A percentile compares a stretch with the other conserved stretches of the same genome.
Evolutionary conservation across 371 early-diverging fungal genomes (phyloP).

Genomic region (Sporodiniella umbellata): DNA sequence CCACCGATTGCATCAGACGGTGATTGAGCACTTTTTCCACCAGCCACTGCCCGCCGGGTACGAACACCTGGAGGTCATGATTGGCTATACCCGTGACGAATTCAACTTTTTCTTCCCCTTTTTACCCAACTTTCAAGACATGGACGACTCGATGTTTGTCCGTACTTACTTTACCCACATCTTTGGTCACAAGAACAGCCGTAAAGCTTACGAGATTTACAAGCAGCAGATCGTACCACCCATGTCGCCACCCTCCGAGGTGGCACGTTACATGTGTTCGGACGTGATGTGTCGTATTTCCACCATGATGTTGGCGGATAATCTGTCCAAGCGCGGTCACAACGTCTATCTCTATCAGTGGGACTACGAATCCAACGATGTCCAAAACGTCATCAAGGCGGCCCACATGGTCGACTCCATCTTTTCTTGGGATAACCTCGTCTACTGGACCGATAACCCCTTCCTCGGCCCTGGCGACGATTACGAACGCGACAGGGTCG

Average conservation of each 20-base stretch:
- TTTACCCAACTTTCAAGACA: conserved; percentile 31
- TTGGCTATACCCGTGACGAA: conserved; percentile 39
- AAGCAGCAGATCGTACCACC: conserved; percentile 24
- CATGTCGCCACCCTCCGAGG: conserved; percentile 31
- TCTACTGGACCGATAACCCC: conserved; percentile 33
- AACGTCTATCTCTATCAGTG: conserved; percentile 32
- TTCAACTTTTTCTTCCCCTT: conserved; percentile 39
- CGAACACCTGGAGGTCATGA: conserved; percentile 21
- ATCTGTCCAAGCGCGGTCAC: conserved; percentile 17
- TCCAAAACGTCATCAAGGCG: conserved; percentile 35
- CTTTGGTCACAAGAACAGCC: conserved; percentile 27
- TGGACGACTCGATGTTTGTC: conserved; percentile 32
- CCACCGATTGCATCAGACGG: conserved; percentile 7
- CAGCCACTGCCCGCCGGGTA: conserved; percentile 16
- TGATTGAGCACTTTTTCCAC: conserved; percentile 24
- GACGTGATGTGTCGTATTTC: conserved; percentile 39
- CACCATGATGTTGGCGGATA: conserved; percentile 23
- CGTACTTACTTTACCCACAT: conserved; percentile 33
- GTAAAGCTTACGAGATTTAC: conserved; percentile 32
- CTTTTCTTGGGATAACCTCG: conserved; percentile 36
- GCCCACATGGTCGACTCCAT: conserved; percentile 42
- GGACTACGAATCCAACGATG: conserved; percentile 36
- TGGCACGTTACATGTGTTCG: conserved; percentile 35
- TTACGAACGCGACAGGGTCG: conserved; percentile 29
- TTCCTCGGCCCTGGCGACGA: conserved; percentile 34